Evolutionary conservation across 257 asterid species (phyloP), one percentile per base, ranked within the genome.

Genomic region (Primulina huaijiensis): DNA sequence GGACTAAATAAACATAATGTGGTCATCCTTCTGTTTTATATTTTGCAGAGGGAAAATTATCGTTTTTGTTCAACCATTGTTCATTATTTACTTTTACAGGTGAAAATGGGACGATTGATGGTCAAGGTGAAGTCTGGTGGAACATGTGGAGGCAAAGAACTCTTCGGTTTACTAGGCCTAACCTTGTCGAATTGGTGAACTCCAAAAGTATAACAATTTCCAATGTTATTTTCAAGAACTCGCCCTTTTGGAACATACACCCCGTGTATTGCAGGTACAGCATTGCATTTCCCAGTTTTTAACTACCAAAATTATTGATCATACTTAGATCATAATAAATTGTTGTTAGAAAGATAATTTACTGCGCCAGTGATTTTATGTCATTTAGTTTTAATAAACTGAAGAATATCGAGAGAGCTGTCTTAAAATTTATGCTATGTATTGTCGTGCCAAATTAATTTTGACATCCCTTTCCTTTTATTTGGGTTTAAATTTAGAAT

Each of bases 171-270:
- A 91, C 97, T 6, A 83, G 99, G 65, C 97, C 97, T 31, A 85
- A 69, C 85, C 99, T 94, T 67, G 55, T 94, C 16, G 97, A 94
- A 74, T 60, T 94, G 30, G 85, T 91, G 84, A 86, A 88, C 84
- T 94, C 99, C 78, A 86, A 82, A 79, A 71, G 78, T 65, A 77
- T 94, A 35, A 76, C 78, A 37, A 89, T 94, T 65, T 94, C 99
- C 68, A 88, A 94, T 74, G 87, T 89, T 2, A 72, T 84, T 62
- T 83, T 94, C 90, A 84, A 85, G 90, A 84, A 94, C 82, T 94
- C 99, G 0, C 97, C 99, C 74, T 94, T 94, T 77, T 94, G 99
- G 99, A 94, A 89, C 81, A 88, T 94, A 76, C 99, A 94, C 79
- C 99, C 99, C 0, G 97, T 91, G 10, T 91, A 94, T 79, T 91